phyloP scores from a whole-genome alignment of 1,284 basidiomycete genomes.

The Ustilago xerochloae region DNA sequence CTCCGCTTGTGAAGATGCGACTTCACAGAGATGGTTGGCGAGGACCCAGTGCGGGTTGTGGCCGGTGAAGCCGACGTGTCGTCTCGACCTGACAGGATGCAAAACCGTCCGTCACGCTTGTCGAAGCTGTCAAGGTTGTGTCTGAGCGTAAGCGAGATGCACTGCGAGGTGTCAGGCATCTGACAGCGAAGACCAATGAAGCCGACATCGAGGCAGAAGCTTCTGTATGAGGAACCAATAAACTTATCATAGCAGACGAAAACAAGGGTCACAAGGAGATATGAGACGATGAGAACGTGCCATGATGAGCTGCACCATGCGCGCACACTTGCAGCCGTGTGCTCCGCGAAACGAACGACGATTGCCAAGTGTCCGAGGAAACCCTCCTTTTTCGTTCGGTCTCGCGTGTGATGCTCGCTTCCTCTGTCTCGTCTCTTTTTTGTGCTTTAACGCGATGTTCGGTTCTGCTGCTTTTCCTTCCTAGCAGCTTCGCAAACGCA shows the following conservation, averaged over 20 bases:
- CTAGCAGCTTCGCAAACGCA: not conserved
- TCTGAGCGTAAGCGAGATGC: not conserved
- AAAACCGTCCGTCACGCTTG: not conserved
- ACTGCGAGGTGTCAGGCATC: too few relatives aligned
- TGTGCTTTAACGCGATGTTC: not conserved
- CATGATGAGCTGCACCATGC: not conserved
- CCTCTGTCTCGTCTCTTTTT: not conserved
- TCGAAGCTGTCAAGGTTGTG: not conserved
- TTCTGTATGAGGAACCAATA: too few relatives aligned
- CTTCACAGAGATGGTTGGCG: too few relatives aligned
- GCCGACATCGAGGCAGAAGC: too few relatives aligned
- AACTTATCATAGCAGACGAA: not conserved
- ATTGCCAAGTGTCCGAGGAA: conserved; percentile 11
- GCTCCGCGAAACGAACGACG: too few relatives aligned
- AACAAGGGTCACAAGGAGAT: not conserved
- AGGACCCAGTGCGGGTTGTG: too few relatives aligned
- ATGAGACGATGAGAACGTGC: not conserved
- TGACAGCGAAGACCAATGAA: too few relatives aligned
- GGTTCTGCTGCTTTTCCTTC: not conserved
- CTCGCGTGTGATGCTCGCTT: conserved; percentile 17
- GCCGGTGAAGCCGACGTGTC: too few relatives aligned
- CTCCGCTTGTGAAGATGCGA: too few relatives aligned
- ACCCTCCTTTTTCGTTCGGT: too few relatives aligned
- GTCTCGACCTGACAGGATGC: not conserved
- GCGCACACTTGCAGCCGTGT: not conserved